Evolutionary conservation across 768 basidiomycete species (phyloP).

Genomic region (Tephrocybe rancida): DNA sequence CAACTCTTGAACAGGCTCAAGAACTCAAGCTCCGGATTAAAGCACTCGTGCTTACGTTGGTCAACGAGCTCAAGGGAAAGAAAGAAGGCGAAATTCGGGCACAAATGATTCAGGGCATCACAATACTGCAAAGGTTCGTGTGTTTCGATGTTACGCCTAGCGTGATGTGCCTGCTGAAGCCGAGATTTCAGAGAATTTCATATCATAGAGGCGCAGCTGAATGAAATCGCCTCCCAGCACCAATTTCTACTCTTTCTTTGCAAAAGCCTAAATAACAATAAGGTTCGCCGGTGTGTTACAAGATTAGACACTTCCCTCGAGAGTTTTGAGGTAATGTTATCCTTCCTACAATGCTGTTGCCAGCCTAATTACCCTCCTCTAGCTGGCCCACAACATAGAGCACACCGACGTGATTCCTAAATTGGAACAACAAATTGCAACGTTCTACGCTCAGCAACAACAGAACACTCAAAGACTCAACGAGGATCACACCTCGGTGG

Average conservation of each 20-base stretch:
- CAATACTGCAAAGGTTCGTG: too few species aligned
- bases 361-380: background rate
- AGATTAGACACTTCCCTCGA: conserved; percentile 4
- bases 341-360: too few species aligned
- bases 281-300: too few species aligned
- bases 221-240: background rate
- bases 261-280: too few species aligned
- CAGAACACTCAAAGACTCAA: background rate
- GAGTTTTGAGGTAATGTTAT: background rate
- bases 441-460: conserved; percentile 3
- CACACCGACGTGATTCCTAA: background rate
- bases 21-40: conserved; percentile 13
- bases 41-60: conserved; percentile 5
- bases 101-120: background rate
- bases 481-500: too few species aligned
- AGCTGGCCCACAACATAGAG: conserved; percentile 5
- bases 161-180: background rate
- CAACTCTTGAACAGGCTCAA: conserved; percentile 3
- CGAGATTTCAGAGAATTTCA: background rate
- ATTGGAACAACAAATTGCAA: conserved; percentile 10
- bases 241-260: background rate
- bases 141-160: background rate
- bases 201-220: too few species aligned
- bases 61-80: conserved; percentile 13
- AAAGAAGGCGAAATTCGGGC: background rate